Evolutionary conservation across 495 filamentous ascomycete genomes (phyloP).

Genomic region (Aspergillus homomorphus): DNA sequence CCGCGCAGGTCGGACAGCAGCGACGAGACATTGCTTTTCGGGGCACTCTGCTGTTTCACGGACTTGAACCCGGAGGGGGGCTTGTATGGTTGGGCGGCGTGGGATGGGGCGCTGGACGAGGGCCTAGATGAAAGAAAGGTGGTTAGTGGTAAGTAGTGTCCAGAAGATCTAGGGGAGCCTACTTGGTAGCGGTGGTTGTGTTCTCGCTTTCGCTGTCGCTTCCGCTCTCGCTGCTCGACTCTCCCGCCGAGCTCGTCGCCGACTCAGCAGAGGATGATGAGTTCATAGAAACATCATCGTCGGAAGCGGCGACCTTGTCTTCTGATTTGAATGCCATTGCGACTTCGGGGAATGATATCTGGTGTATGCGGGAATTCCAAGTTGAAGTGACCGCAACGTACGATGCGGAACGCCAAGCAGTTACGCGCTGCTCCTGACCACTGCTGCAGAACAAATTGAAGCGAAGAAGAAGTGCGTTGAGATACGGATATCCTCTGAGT

Average conservation of each 20-base stretch:
- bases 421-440: background rate
- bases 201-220: constrained; percentile 35
- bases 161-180: background rate
- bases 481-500: background rate
- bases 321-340: constrained; percentile 32
- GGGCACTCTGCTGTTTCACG: constrained; percentile 32
- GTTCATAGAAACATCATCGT: constrained; percentile 30
- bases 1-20: constrained; percentile 40
- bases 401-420: constrained; percentile 10
- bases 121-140: constrained; percentile 4
- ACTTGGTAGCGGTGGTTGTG: constrained; percentile 23
- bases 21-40: constrained; percentile 36
- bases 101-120: constrained; percentile 20
- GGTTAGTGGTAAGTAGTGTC: background rate
- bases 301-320: constrained; percentile 22
- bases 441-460: background rate
- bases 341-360: background rate
- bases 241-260: constrained; percentile 29
- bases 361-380: background rate
- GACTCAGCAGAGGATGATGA: constrained; percentile 33
- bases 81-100: constrained; percentile 35
- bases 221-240: constrained; percentile 30
- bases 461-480: background rate
- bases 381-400: background rate
- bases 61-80: constrained; percentile 42